Evolutionary conservation across 2,329 filamentous ascomycete genomes (phyloP).

Genomic region (Pseudodiploospora longispora): DNA sequence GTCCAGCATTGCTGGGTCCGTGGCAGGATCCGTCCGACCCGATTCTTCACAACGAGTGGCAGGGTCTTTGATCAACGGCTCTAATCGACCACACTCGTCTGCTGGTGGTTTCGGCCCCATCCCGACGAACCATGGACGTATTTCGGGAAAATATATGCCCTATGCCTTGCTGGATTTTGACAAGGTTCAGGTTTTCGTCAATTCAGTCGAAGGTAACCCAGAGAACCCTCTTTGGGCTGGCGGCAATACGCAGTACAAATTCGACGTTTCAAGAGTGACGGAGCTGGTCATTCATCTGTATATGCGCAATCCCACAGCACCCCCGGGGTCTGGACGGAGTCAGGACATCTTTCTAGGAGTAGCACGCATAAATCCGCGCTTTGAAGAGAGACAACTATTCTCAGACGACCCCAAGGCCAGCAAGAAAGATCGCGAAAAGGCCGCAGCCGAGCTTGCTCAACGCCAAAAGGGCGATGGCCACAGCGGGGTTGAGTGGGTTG

Average conservation of each 20-base stretch:
- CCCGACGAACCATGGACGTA: constrained; percentile 89
- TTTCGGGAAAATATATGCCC: constrained; percentile 92
- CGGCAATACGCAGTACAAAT: constrained; percentile 99
- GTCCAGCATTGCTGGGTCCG: constrained; percentile 43
- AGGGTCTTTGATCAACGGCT: constrained; percentile 57
- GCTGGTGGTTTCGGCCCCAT: constrained; percentile 73
- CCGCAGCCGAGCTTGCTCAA: constrained; percentile 55
- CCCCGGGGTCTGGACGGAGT: constrained; percentile 78
- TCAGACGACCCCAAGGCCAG: constrained; percentile 74
- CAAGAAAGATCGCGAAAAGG: constrained; percentile 81
- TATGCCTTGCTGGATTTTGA: constrained; percentile 97
- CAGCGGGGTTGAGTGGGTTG: constrained; percentile 78
- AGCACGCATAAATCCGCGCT: constrained; percentile 81
- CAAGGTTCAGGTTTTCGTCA: constrained; percentile 97
- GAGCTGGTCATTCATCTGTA: constrained; percentile 89
- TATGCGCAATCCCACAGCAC: constrained; percentile 81
- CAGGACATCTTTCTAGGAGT: constrained; percentile 96
- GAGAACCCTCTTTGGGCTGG: constrained; percentile 95
- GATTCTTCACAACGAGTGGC: constrained; percentile 46
- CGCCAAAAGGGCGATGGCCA: constrained; percentile 46
- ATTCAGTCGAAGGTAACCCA: constrained; percentile 87
- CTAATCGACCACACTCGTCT: constrained; percentile 71
- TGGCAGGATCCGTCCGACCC: constrained; percentile 46
- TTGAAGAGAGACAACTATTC: constrained; percentile 67
- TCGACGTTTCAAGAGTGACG: constrained; percentile 91